Conservation (phyloP, 305 asterid genomes). For the Fraxinus xanthoxyloides region DNA sequence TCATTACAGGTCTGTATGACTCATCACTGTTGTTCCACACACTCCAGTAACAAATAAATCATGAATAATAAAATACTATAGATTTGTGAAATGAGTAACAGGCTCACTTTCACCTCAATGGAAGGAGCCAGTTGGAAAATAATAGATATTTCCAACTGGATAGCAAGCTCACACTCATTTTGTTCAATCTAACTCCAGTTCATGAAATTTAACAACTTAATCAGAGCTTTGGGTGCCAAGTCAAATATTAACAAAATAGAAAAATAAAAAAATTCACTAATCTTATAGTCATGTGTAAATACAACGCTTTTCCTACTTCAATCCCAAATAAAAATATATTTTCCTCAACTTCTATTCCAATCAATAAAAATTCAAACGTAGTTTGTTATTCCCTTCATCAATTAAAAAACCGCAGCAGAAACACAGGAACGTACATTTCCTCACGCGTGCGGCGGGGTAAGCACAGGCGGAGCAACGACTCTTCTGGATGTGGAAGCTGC, state of each 20-base stretch:
- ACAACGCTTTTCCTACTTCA: not conserved
- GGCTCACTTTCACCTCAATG: too few species aligned
- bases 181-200: too few species aligned
- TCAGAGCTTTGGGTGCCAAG: too few species aligned
- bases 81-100: not conserved
- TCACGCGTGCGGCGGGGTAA: conserved; percentile 66
- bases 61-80: not conserved
- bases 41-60: not conserved
- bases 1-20: conserved; percentile 51
- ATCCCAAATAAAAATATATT: not conserved
- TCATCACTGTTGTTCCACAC: conserved; percentile 35
- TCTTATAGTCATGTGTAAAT: not conserved
- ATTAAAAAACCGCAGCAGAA: not conserved
- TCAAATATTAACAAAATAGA: not conserved
- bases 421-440: conserved; percentile 32
- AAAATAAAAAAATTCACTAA: not conserved
- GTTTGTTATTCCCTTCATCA: not conserved
- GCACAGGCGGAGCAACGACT: conserved; percentile 69
- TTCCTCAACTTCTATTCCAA: not conserved
- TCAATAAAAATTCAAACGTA: not conserved
- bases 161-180: too few species aligned
- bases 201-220: too few species aligned
- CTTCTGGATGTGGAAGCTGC: conserved; percentile 74
- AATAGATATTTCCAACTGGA: too few species aligned
- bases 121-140: too few species aligned